Evolutionary conservation across 441 rosid genomes (phyloP).

Genomic region (Syzygium syzygioides): DNA sequence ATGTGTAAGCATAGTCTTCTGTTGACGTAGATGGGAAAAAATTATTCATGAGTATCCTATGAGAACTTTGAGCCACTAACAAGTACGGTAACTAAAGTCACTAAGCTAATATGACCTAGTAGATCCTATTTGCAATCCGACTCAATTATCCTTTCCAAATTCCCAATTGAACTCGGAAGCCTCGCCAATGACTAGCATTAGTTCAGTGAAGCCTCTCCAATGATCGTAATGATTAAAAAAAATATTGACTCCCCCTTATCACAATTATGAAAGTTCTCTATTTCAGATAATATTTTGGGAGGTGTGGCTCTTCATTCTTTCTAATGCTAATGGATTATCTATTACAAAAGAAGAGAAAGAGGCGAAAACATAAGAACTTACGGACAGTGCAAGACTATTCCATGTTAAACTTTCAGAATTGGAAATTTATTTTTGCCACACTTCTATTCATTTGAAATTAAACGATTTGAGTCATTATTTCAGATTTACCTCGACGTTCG

Average conservation of each 20-base stretch:
- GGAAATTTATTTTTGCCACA: neutral
- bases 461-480: neutral
- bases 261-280: neutral
- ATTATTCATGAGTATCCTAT: neutral
- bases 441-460: neutral
- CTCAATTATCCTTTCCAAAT: neutral
- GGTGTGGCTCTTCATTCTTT: no score
- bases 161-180: neutral
- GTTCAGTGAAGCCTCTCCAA: neutral
- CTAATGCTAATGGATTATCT: neutral
- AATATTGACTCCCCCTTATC: neutral
- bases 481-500: no score
- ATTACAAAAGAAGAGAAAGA: no score
- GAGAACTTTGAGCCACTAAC: neutral
- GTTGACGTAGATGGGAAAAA: neutral
- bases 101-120: neutral
- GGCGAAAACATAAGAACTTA: neutral
- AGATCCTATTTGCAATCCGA: neutral
- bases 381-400: fast-evolving
- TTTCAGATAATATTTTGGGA: no score
- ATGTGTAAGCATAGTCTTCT: neutral
- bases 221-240: neutral
- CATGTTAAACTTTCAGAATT: neutral
- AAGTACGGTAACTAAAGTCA: fast-evolving
- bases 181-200: neutral